Evolutionary conservation across 1,284 basidiomycete species (phyloP).

Genomic region (Tilletia horrida): DNA sequence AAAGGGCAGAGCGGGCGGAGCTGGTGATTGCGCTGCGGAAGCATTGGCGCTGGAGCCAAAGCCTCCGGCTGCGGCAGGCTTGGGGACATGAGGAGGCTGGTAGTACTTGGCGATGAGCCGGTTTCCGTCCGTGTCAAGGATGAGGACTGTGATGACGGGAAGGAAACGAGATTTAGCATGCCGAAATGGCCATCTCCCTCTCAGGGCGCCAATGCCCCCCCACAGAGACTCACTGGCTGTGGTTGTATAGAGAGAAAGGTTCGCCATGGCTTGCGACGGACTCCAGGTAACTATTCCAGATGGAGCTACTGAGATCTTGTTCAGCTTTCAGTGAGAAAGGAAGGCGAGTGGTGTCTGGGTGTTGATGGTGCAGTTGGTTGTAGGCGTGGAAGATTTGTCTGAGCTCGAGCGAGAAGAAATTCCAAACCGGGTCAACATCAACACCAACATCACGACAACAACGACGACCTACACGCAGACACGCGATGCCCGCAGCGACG

Average conservation of each 20-base stretch:
- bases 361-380: too few species aligned
- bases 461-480: not conserved
- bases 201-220: too few species aligned
- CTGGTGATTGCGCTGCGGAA: conserved; percentile 27
- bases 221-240: conserved; percentile 35
- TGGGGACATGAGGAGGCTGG: conserved; percentile 65
- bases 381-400: too few species aligned
- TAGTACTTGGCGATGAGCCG: conserved; percentile 96
- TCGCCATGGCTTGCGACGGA: conserved; percentile 32
- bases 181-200: too few species aligned
- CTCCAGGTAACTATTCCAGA: not conserved
- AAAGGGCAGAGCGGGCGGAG: conserved; percentile 21
- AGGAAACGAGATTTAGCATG: not conserved
- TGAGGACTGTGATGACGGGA: conserved; percentile 64
- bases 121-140: conserved; percentile 90
- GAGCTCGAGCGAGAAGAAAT: too few species aligned
- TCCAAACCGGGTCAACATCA: too few species aligned
- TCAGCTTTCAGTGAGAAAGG: not conserved
- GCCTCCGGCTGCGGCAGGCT: conserved; percentile 28
- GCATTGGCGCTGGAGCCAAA: conserved; percentile 36
- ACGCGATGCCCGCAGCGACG: conserved; percentile 1
- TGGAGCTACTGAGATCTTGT: not conserved
- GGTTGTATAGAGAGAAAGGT: conserved; percentile 53
- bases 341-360: not conserved
- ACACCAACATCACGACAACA: not conserved